Conservation (phyloP, 2,329 filamentous ascomycete species). For the Clarireedia hainanense region DNA sequence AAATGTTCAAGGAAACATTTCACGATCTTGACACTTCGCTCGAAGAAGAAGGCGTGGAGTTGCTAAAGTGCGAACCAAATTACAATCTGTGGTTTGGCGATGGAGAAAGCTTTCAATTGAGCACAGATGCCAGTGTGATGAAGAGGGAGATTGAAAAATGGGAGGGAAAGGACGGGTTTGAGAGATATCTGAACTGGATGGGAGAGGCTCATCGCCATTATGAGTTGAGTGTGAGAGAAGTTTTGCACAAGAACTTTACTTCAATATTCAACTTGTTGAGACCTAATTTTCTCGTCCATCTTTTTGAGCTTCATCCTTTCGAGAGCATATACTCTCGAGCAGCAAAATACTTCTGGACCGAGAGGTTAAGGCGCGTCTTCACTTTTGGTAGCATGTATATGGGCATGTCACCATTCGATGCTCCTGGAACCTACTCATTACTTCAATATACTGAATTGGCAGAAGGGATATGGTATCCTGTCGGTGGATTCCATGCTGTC, state of each 20-base stretch:
- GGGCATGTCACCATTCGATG: slow-evolving; percentile 72
- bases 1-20: slow-evolving; percentile 63
- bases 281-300: slow-evolving; percentile 48
- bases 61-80: slow-evolving; percentile 67
- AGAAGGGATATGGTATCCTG: slow-evolving; percentile 70
- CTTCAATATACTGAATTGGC: slow-evolving; percentile 69
- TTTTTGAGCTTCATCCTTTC: slow-evolving; percentile 59
- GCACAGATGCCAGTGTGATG: slow-evolving; percentile 63
- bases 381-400: slow-evolving; percentile 79
- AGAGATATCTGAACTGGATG: slow-evolving; percentile 59
- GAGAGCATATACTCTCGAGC: slow-evolving; percentile 62
- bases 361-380: slow-evolving; percentile 61
- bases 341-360: slow-evolving; percentile 60
- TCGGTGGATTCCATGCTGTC: slow-evolving; percentile 61
- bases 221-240: slow-evolving; percentile 57
- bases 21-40: slow-evolving; percentile 59
- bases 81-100: slow-evolving; percentile 70
- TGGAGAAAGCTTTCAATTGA: slow-evolving; percentile 53
- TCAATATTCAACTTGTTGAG: slow-evolving; percentile 48
- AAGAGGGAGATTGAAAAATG: slow-evolving; percentile 64
- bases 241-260: slow-evolving; percentile 62
- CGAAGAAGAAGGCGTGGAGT: slow-evolving; percentile 54
- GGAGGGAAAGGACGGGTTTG: slow-evolving; percentile 64
- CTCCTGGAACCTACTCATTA: slow-evolving; percentile 65
- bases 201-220: slow-evolving; percentile 63